phyloP scores from a whole-genome alignment of 1,139 yeast genomes.

The Blastobotrys apis region DNA sequence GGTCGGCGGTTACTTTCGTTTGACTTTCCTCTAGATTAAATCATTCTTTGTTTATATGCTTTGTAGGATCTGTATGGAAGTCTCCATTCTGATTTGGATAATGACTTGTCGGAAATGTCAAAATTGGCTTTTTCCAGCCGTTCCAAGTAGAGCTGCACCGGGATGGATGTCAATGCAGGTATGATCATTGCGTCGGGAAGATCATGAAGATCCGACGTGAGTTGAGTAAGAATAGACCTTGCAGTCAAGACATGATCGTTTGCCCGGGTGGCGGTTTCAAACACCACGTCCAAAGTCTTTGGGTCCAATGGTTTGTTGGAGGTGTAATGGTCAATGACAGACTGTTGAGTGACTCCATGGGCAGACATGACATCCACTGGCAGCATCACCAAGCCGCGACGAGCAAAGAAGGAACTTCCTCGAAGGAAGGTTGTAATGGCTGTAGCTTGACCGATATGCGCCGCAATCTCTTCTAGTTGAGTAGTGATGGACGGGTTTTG shows the following conservation, averaged over 20 bases:
- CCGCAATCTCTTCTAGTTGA: constrained; percentile 52
- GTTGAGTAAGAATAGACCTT: constrained; percentile 45
- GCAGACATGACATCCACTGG: constrained; percentile 61
- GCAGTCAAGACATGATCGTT: constrained; percentile 79
- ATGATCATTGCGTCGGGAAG: constrained; percentile 64
- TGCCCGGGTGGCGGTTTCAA: constrained; percentile 68
- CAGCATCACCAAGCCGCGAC: constrained; percentile 46
- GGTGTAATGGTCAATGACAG: constrained; percentile 32
- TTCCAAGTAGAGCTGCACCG: constrained; percentile 58
- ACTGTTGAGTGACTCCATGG: constrained; percentile 60
- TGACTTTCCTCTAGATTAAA: constrained; percentile 10
- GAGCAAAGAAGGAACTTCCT: constrained; percentile 58
- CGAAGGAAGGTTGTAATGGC: constrained; percentile 64
- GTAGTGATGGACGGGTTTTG: constrained; percentile 42
- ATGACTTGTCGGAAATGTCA: constrained; percentile 49
- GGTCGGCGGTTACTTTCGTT: constrained; percentile 49
- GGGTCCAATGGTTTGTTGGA: constrained; percentile 26
- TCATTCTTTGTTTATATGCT: constrained; percentile 39
- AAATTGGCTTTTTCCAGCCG: constrained; percentile 61
- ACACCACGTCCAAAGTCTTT: constrained; percentile 56
- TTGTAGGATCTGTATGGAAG: constrained; percentile 64
- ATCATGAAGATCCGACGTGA: constrained; percentile 22
- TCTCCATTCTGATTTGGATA: constrained; percentile 63
- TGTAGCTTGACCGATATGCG: constrained; percentile 81
- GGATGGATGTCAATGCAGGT: constrained; percentile 63